Percentiles rank a stretch among this genome's conserved stretches.
These are phyloP conservation scores for Hypericum perforatum DNA, from an alignment of 345 rosid species.

Conservation along the genomic window DNA sequence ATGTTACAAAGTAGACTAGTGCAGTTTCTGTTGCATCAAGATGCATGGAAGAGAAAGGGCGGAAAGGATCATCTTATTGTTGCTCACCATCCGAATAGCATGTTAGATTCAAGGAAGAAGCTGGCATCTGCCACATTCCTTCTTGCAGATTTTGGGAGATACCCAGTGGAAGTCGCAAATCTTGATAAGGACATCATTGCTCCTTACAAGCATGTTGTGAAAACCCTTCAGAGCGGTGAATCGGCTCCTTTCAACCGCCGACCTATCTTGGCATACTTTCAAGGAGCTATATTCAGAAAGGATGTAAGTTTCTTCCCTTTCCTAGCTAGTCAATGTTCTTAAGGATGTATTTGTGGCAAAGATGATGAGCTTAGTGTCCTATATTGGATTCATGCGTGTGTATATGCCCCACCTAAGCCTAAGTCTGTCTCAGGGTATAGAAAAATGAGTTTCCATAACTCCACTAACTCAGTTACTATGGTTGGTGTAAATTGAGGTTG, in stretches of 20 bases:
- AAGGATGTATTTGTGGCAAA: too few species aligned
- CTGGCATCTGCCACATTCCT: slow-evolving; percentile 80
- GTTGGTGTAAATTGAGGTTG: too few species aligned
- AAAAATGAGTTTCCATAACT: too few species aligned
- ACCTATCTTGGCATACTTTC: slow-evolving; percentile 60
- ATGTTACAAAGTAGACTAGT: slow-evolving; percentile 52
- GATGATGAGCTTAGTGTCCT: too few species aligned
- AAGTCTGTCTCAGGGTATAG: too few species aligned
- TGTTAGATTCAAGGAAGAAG: slow-evolving; percentile 20
- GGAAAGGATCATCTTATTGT: slow-evolving; percentile 24
- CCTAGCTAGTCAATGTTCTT: background rate
- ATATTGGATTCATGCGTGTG: too few species aligned
- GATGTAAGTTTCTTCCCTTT: slow-evolving; percentile 44
- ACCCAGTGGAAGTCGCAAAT: slow-evolving; percentile 58
- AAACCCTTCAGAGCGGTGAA: slow-evolving; percentile 32
- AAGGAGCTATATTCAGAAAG: slow-evolving; percentile 89
- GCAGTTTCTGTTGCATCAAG: slow-evolving; percentile 11
- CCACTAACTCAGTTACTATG: too few species aligned
- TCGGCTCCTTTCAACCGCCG: slow-evolving; percentile 62
- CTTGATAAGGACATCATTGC: slow-evolving; percentile 69
- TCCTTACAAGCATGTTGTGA: slow-evolving; percentile 78
- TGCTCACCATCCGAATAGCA: slow-evolving; percentile 81
- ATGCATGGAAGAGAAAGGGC: slow-evolving; percentile 18
- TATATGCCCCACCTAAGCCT: too few species aligned
- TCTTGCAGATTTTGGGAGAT: slow-evolving; percentile 93